Conservation (phyloP, 148 eudicot genomes). For the Bassia scoparia region DNA sequence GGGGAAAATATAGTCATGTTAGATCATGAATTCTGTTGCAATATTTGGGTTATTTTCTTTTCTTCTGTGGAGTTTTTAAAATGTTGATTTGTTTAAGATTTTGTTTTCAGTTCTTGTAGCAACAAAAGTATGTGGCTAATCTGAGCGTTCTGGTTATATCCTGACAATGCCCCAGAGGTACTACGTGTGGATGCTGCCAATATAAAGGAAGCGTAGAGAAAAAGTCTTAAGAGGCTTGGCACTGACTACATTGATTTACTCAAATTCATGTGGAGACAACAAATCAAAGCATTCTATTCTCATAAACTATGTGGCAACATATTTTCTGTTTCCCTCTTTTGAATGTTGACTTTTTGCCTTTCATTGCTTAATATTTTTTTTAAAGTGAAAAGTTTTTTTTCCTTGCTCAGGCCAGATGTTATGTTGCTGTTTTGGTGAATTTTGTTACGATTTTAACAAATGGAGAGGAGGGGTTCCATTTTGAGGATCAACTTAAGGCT, state of each 20-base stretch:
- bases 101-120: conserved; percentile 66
- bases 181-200: conserved; percentile 94
- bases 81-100: neutral
- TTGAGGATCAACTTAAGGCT: conserved; percentile 80
- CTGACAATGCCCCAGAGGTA: conserved; percentile 62
- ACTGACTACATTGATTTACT: conserved; percentile 82
- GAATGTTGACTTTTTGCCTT: too few species aligned
- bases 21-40: neutral
- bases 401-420: conserved; percentile 86
- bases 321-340: neutral
- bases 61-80: neutral
- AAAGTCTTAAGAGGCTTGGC: conserved; percentile 92
- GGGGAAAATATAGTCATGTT: too few species aligned
- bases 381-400: conserved; percentile 10
- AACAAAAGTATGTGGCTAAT: conserved; percentile 89
- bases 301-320: neutral
- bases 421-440: conserved; percentile 88
- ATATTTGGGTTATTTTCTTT: neutral
- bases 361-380: too few species aligned
- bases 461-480: conserved; percentile 80
- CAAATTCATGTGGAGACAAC: conserved; percentile 71
- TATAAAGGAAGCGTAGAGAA: conserved; percentile 90
- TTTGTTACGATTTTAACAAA: conserved; percentile 64
- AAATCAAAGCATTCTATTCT: neutral
- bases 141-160: conserved; percentile 59